Evolutionary conservation across 805 yeast genomes (phyloP), one percentile per base, ranked within the genome.

Genomic region (Sugiyamaella qingdaonensis): DNA sequence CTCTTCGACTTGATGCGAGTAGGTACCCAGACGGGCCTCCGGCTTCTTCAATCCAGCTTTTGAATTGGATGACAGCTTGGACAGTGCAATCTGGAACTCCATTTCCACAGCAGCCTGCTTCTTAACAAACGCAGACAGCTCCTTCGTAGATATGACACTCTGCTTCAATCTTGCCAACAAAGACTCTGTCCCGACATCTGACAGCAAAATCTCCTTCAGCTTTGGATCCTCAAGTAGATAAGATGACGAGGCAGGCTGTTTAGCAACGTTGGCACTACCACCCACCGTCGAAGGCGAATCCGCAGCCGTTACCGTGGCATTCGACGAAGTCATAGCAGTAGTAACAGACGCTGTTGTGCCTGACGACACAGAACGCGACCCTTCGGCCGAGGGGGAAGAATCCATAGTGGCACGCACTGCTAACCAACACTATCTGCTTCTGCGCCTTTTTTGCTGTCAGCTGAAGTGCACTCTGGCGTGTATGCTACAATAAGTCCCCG

Each of bases 121-220:
- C 66, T 85, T 86, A 52, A 92, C 73, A 68, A 81, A 94, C 60
- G 81, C 81, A 29, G 88, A 76, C 61, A 89, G 84, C 64, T 94
- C 98, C 63, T 90, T 96, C 58, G 95, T 85, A 0, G 95, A 84
- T 55, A 77, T 76, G 43, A 91, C 76, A 54, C 90, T 81, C 67
- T 85, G 92, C 69, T 92, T 92, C 53, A 91, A 75, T 41, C 95
- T 76, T 1, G 76, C 71, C 48, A 91, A 73, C 16, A 92, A 73
- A 0, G 88, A 76, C 55, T 86, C 94, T 49, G 89, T 78, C 1
- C 95, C 87, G 4, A 82, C 77, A 48, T 69, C 73, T 2, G 68
- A 63, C 34, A 67, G 59, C 46, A 69, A 55, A 46, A 68, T 65
- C 51, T 68, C 71, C 44, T 64, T 59, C 19, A 69, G 58, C 45